Percentiles rank a stretch among this genome's conserved stretches.
Evolutionary conservation across 805 yeast species (phyloP).

Genomic region (Hanseniaspora meyeri): DNA sequence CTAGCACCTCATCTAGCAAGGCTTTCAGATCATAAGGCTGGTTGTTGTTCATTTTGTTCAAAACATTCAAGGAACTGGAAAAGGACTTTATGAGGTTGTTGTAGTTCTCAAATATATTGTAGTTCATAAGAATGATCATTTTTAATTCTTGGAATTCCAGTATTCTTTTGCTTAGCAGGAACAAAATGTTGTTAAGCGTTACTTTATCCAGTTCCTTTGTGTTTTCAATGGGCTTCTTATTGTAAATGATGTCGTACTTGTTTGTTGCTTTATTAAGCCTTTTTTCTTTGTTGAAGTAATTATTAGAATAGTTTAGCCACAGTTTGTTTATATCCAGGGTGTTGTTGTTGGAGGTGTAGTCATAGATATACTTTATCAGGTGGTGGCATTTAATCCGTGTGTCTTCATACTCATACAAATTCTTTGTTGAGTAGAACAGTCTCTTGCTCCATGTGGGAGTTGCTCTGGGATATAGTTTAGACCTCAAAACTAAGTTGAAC

Average conservation of each 20-base stretch:
- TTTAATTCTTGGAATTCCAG: slow-evolving; percentile 9
- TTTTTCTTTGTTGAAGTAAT: slow-evolving; percentile 5
- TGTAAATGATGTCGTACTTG: background rate
- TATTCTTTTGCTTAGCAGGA: slow-evolving; percentile 7
- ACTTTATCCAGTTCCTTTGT: slow-evolving; percentile 2
- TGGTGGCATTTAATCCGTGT: slow-evolving; percentile 11
- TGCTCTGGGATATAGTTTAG: background rate
- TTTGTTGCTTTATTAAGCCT: background rate
- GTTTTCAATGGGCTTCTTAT: background rate
- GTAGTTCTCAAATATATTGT: slow-evolving; percentile 9
- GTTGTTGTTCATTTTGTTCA: slow-evolving; percentile 1
- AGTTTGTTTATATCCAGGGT: slow-evolving; percentile 6
- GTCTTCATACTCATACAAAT: background rate
- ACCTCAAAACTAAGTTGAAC: background rate
- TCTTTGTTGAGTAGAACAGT: background rate
- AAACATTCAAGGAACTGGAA: background rate
- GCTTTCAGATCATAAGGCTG: background rate
- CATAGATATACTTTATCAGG: slow-evolving; percentile 4
- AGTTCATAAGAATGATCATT: slow-evolving; percentile 7
- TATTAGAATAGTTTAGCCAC: slow-evolving; percentile 7
- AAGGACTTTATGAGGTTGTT: slow-evolving; percentile 5
- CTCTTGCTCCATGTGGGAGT: background rate
- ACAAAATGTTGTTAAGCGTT: slow-evolving; percentile 2
- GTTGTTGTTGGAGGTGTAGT: slow-evolving; percentile 6
- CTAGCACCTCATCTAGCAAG: slow-evolving; percentile 48